Conservation (phyloP, 805 yeast genomes). For the Cyberlindnera amylophila region DNA sequence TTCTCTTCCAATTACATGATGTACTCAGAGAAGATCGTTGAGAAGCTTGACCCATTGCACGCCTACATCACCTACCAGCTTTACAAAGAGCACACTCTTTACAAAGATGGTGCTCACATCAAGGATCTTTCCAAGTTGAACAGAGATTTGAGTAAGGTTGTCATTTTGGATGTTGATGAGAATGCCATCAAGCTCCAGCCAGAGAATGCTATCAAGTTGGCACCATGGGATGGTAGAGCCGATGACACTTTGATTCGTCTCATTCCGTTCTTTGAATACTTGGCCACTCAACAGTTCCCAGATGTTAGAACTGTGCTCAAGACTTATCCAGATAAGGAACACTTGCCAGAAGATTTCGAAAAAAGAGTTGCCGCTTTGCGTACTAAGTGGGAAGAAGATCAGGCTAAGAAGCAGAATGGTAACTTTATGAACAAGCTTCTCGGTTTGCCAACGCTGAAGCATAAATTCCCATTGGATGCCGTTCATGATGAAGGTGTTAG, state of each 20-base stretch:
- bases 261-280: slow-evolving; percentile 91
- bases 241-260: slow-evolving; percentile 76
- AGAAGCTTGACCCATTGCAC: slow-evolving; percentile 89
- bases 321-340: slow-evolving; percentile 62
- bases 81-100: slow-evolving; percentile 82
- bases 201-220: slow-evolving; percentile 84
- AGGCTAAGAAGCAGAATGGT: slow-evolving; percentile 36
- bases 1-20: slow-evolving; percentile 83
- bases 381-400: slow-evolving; percentile 61
- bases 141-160: slow-evolving; percentile 80
- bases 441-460: slow-evolving; percentile 53
- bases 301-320: slow-evolving; percentile 88
- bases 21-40: slow-evolving; percentile 78
- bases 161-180: slow-evolving; percentile 74
- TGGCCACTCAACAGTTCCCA: slow-evolving; percentile 79
- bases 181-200: slow-evolving; percentile 80
- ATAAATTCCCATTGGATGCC: slow-evolving; percentile 69
- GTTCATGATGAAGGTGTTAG: slow-evolving; percentile 91
- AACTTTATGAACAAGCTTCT: slow-evolving; percentile 58
- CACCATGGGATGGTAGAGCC: slow-evolving; percentile 81
- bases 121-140: slow-evolving; percentile 88
- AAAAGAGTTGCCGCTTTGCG: slow-evolving; percentile 75
- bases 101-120: slow-evolving; percentile 82
- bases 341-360: slow-evolving; percentile 75
- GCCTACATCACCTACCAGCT: slow-evolving; percentile 84